Evolutionary conservation across 345 rosid species (phyloP).

Genomic region (Salix exigua): DNA sequence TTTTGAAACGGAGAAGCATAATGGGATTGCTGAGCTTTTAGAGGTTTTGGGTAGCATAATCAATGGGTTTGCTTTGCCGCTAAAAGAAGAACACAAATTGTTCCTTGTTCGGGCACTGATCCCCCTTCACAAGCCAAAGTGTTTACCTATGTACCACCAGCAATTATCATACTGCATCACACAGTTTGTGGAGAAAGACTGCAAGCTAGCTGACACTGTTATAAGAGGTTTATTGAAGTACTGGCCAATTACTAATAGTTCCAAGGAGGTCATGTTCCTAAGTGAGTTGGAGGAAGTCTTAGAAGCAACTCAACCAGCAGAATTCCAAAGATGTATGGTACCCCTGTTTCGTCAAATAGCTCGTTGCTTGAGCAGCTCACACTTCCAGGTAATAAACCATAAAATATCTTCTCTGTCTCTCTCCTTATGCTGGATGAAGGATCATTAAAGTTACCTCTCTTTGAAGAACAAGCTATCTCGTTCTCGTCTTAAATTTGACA

Average conservation of each 20-base stretch:
- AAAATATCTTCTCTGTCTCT: not conserved
- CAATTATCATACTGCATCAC: constrained; percentile 61
- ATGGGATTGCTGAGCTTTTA: constrained; percentile 66
- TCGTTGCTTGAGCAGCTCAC: constrained; percentile 63
- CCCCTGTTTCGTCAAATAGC: constrained; percentile 64
- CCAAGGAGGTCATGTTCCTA: constrained; percentile 68
- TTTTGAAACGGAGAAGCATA: constrained; percentile 69
- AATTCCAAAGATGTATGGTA: constrained; percentile 66
- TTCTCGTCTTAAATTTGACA: not conserved
- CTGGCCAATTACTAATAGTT: constrained; percentile 70
- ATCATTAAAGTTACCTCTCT: not conserved
- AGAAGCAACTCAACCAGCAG: constrained; percentile 68
- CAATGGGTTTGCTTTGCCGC: constrained; percentile 72
- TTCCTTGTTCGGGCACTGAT: constrained; percentile 60
- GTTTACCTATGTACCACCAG: constrained; percentile 67
- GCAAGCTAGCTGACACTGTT: constrained; percentile 61
- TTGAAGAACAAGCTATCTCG: not conserved
- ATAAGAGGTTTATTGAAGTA: constrained; percentile 58
- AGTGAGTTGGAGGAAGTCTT: constrained; percentile 69
- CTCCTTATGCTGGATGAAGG: not conserved
- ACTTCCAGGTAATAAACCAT: constrained; percentile 58
- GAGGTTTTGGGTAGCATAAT: constrained; percentile 72
- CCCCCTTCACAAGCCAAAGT: constrained; percentile 72
- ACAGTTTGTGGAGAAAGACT: constrained; percentile 71
- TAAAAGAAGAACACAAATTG: constrained; percentile 69